Base-by-base conservation (phyloP, 1,284 basidiomycete genomes). In the Fomes fomentarius region DNA sequence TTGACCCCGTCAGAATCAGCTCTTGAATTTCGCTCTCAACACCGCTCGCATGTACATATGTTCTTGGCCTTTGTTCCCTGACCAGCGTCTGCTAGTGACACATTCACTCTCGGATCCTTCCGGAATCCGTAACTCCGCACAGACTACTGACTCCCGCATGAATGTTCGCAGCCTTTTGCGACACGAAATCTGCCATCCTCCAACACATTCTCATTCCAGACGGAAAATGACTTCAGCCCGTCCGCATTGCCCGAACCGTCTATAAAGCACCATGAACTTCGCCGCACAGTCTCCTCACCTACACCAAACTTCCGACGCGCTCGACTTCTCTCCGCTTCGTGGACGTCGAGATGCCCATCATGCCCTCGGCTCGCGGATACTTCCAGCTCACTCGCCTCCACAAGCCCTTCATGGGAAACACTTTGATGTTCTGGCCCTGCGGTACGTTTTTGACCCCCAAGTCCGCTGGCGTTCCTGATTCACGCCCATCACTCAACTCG, bases 391-490 rank as follows among this genome's bases (percentile, higher is more conserved):
- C 66, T 12, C 57, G 71, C 15, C 49, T 72, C 24, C 67, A 72
- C 61, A 67, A 68, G 45, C 69, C 69, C 42, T 58, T 69, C 43
- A 56, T 65, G 24, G 71, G 71, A 7, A 64, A 65, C 41, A 66
- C 67, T 17, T 63, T 71, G 7, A 59, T 71, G 39, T 69, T 70
- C 55, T 70, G 68, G 70, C 70, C 71, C 15, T 68, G 65, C 48
- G 64, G 71, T 72, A 54, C 35, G 65, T 50, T 4, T 21, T 12
- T 34, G 10, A 12, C 25, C 8, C 10, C 14, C 37, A 30, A 30
- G 28, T 12, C 28, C 6, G 6, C 28, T 12, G 28, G 7, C 28
- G 28, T 30, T 30, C 28, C 28, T 30, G 28, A 30, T 12, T 38
- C 34, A 33, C 15, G n/a, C 11, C 37, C 14, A 22, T 44, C 34